phyloP scores from a whole-genome alignment of 1,284 basidiomycete genomes.

The Gomphus bonarii region DNA sequence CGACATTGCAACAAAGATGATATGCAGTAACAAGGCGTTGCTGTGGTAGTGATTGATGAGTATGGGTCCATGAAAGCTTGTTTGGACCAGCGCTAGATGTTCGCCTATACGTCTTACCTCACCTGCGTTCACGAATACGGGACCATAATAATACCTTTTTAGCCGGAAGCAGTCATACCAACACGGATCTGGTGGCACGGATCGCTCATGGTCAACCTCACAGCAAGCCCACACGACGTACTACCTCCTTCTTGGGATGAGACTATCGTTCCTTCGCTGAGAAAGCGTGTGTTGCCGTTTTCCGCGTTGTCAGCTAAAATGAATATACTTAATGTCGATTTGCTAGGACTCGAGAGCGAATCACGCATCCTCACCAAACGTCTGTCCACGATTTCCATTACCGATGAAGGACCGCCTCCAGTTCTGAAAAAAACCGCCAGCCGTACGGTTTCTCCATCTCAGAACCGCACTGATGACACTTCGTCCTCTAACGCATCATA shows the following conservation, averaged over 20 bases:
- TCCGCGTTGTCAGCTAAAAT: not conserved
- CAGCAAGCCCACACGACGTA: slow-evolving; percentile 33
- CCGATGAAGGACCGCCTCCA: slow-evolving; percentile 25
- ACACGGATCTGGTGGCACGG: not conserved
- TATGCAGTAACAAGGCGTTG: not conserved
- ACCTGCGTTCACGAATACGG: not conserved
- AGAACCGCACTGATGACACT: slow-evolving; percentile 15
- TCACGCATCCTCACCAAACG: slow-evolving; percentile 60
- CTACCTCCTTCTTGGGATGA: slow-evolving; percentile 55
- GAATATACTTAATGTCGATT: slow-evolving; percentile 7
- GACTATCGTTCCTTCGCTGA: slow-evolving; percentile 56
- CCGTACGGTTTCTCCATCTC: slow-evolving; percentile 9
- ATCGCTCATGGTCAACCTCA: slow-evolving; percentile 9
- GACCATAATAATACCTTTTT: not conserved
- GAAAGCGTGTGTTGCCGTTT: slow-evolving; percentile 42
- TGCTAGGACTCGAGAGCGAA: slow-evolving; percentile 59
- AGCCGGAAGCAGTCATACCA: not conserved
- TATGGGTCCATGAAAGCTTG: not conserved
- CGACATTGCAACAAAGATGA: too few relatives aligned
- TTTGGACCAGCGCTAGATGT: not conserved
- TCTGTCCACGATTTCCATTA: slow-evolving; percentile 59
- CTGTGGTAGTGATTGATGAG: too few relatives aligned
- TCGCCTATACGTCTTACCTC: not conserved
- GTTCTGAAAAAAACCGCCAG: slow-evolving; percentile 12
- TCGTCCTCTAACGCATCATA: slow-evolving; percentile 16